Base-by-base conservation (phyloP, 805 yeast genomes). In the Saccharomyces jurei region DNA sequence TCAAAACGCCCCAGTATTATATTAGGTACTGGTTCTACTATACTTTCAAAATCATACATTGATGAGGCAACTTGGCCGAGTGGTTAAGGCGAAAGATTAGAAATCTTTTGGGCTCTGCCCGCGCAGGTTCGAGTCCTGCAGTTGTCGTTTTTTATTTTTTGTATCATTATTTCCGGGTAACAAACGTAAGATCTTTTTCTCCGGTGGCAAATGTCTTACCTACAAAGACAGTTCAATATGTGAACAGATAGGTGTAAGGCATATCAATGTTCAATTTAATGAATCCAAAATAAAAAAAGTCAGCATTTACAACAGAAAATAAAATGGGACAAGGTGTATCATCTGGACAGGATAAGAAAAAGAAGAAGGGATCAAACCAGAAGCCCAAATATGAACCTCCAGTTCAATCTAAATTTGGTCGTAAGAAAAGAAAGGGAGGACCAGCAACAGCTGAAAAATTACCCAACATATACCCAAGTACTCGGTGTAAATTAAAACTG, bases 381-480 rank as follows among this genome's bases (percentile, higher is more conserved):
- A 91, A 92, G 74, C 98, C 97, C 66, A 92, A 91, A 77, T 94
- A 92, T 72, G 99, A 94, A 73, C 98, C 99, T 36, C 99, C 99
- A 14, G 97, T 92, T 57, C 95, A 92, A 73, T 86, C 96, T 6
- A 84, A 91, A 61, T 87, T 89, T 65, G 96, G 96, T 54, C 87
- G 89, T 71, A 91, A 89, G 80, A 87, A 88, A 76, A 84, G 94
- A 78, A 89, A 86, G 77, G 81, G 81, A 50, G 96, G 96, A 6
- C 96, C 94, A 52, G 88, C 89, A 53, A 87, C 95, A 27, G 89
- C 69, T 30, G 82, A 81, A 58, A 89, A 86, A 67, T 79, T 94
- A 58, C 99, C 99, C 4, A 78, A 80, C 50, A 95, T 94, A 41
- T 81, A 84, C 65, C 99, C 99, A 51, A 87, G 84, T 64, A 94